These are phyloP conservation scores for Phytophthora ohioensis DNA, from an alignment of 352 stramenopile genomes.

Conservation along the genomic window DNA sequence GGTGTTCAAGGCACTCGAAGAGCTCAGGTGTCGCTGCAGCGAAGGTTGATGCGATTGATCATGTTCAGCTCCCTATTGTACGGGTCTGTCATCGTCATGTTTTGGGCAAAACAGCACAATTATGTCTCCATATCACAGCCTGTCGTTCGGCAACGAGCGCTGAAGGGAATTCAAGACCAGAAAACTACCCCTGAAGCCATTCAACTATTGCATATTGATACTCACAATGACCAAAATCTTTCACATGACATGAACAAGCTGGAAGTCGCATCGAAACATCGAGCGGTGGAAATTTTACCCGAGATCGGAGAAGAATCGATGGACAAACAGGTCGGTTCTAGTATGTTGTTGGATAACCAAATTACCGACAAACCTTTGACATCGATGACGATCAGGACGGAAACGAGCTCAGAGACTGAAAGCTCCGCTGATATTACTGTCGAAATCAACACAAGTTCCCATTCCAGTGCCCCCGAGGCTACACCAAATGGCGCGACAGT, in stretches of 20 bases:
- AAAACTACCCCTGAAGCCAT: not conserved
- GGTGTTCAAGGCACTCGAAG: not conserved
- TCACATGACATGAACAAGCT: not conserved
- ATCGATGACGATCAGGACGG: too few relatives aligned
- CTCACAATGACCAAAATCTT: not conserved
- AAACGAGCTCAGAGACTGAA: too few relatives aligned
- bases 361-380: not conserved
- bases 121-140: too few relatives aligned
- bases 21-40: constrained; percentile 1
- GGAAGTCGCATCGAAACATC: not conserved
- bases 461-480: too few relatives aligned
- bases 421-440: too few relatives aligned
- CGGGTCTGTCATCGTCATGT: constrained; percentile 14
- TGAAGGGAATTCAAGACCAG: not conserved
- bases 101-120: not conserved
- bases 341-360: not conserved
- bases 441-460: too few relatives aligned
- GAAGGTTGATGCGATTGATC: constrained; percentile 20
- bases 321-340: not conserved
- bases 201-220: constrained; percentile 19
- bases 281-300: not conserved
- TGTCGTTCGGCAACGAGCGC: not conserved
- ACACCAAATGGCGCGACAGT: too few relatives aligned
- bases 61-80: constrained; percentile 25
- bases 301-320: not conserved